These are phyloP conservation scores for Panellus pusillus DNA, from an alignment of 768 basidiomycete species.

Conservation along the genomic window DNA sequence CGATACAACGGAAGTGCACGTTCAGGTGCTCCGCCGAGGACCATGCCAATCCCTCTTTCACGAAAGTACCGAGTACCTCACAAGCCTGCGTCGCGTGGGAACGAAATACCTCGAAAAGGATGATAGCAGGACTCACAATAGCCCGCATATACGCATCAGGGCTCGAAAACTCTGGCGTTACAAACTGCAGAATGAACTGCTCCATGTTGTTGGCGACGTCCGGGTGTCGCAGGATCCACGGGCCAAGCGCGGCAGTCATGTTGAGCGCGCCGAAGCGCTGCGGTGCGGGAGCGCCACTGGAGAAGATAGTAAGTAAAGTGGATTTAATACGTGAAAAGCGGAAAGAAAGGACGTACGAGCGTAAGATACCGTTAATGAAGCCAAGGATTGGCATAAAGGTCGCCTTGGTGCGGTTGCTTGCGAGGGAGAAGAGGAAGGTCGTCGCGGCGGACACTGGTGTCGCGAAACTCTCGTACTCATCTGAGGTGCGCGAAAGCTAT, in stretches of 20 bases:
- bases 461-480: constrained; percentile 79
- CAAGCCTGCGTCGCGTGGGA: constrained; percentile 52
- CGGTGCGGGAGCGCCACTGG: constrained; percentile 46
- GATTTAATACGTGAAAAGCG: background rate
- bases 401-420: constrained; percentile 77
- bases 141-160: constrained; percentile 74
- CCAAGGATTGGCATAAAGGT: constrained; percentile 78
- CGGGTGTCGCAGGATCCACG: constrained; percentile 83
- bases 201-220: constrained; percentile 78
- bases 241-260: constrained; percentile 74
- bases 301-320: too few relatives aligned
- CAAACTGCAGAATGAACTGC: constrained; percentile 69
- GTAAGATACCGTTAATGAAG: constrained; percentile 74
- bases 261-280: constrained; percentile 86
- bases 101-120: constrained; percentile 1
- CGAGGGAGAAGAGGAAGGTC: constrained; percentile 76
- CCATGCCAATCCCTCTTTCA: constrained; percentile 70
- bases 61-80: constrained; percentile 76
- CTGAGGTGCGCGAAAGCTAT: constrained; percentile 36
- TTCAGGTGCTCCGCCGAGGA: constrained; percentile 63
- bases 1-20: constrained; percentile 63
- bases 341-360: constrained; percentile 40
- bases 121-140: constrained; percentile 49
- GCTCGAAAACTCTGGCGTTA: constrained; percentile 69
- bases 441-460: constrained; percentile 79